Base-by-base conservation (phyloP, 148 eudicot species). In the Heliamphora exappendiculata region DNA sequence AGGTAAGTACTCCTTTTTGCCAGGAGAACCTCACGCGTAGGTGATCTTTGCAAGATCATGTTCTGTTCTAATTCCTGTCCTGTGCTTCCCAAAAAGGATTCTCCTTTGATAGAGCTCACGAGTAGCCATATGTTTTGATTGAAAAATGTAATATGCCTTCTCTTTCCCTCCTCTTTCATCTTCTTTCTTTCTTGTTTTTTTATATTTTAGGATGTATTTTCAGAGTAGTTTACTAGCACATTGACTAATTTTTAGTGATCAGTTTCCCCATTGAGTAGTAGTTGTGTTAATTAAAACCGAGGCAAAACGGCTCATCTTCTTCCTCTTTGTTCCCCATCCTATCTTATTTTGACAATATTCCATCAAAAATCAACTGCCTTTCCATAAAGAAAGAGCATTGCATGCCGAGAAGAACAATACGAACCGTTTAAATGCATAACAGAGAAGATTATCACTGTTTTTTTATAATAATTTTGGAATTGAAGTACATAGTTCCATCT, bases 31-130 rank as follows among this genome's bases (percentile, higher is more conserved):
- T 74, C 64, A 77, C 68, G 65, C 78, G 5, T 39, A 53, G 73
- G 5, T 4, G 77, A 81, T 64, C 20, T 58, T 65, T n/a, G 44
- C 39, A 59, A 74, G 72, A 82, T n/a, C n/a, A n/a, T n/a, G n/a
- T 82, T 22, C 24, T 82, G 76, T 82, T 78, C 78, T 66, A 66
- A 67, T 80, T 80, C 77, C 58, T 76, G 34, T 49, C 33, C 71
- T 19, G 26, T 65, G 41, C 70, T 22, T 71, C 39, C 57, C 37
- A 54, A 78, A 57, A 55, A 57, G 66, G 55, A 8, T 33, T 78
- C 76, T 28, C 62, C 33, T 68, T 68, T 50, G 12, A 75, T 64
- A 70, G 66, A 80, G 29, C 45, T 58, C 47, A 8, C n/a, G 24
- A 41, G 28, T 0, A 58, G 36, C n/a, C n/a, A n/a, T n/a, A n/a